Evolutionary conservation across 2,329 filamentous ascomycete species (phyloP), one percentile per base, ranked within the genome.

Genomic region (Diaporthe ampelina): DNA sequence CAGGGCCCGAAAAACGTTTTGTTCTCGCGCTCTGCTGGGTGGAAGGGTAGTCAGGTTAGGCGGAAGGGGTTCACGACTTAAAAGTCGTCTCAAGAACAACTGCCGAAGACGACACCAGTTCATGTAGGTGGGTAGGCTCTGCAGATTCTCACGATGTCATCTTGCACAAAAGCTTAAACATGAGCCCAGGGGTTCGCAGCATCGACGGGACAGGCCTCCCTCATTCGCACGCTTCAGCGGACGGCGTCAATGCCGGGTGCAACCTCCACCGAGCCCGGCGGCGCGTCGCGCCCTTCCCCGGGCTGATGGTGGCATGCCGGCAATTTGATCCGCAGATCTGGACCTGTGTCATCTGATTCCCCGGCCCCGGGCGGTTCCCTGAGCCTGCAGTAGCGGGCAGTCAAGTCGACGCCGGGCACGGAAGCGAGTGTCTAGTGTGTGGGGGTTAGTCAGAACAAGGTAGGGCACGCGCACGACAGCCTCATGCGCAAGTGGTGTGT

Each of bases 331-430:
- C 58, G 69, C 69, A 61, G 56, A 61, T 72, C 57, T 57, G 37
- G n/a, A 24, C 56, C 57, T 19, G 48, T 71, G 56, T 52, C 43
- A 54, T 61, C 48, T 54, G 70, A 63, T 59, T 24, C n/a, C 15
- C 32, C 57, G 57, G 40, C 24, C 35, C 70, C 57, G 29, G 35
- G 70, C 45, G 70, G 45, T 72, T 43, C 70, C n/a, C 37, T 24
- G 48, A 72, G 70, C 70, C 57, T 54, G 70, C 70, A 72, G 45
- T 35, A 72, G 57, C n/a, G 50, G 56, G 32, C 57, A 35, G 59
- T 29, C 40, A 13, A 43, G 29, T 19, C 3, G n/a, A n/a, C n/a
- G 24, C 19, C 48, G 57, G 32, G 35, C 19, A 43, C 35, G 70
- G 57, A 63, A 63, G 43, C 57, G 69, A 61, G 69, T 13, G 13